Percentiles rank a stretch among this genome's conserved stretches.
phyloP scores from a whole-genome alignment of 2,329 filamentous ascomycete species.

The Tolypocladium album region DNA sequence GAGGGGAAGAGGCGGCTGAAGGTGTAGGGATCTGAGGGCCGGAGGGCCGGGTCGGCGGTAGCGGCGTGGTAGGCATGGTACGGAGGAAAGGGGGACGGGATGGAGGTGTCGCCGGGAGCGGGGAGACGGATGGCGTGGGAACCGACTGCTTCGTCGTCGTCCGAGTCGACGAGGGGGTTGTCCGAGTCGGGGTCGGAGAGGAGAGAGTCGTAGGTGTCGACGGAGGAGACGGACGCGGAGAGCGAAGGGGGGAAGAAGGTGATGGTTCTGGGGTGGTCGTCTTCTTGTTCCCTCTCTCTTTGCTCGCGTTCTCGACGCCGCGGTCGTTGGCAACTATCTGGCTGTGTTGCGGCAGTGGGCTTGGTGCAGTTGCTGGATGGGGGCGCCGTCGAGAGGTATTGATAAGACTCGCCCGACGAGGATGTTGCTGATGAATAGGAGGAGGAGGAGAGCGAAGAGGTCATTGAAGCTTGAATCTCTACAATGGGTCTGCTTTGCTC shows the following conservation, averaged over 20 bases:
- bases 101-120: conserved; percentile 20
- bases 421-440: neutral
- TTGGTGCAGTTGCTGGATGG: neutral
- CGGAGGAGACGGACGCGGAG: conserved; percentile 37
- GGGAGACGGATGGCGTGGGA: conserved; percentile 7
- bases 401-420: neutral
- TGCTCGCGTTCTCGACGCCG: neutral
- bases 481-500: neutral
- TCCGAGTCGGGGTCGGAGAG: conserved; percentile 26
- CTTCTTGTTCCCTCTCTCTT: neutral
- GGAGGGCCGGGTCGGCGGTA: conserved; percentile 49
- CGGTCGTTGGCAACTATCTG: neutral
- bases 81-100: conserved; percentile 38
- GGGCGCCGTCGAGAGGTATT: neutral
- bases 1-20: conserved; percentile 85
- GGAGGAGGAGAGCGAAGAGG: neutral
- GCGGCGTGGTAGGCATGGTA: conserved; percentile 49
- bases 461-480: neutral
- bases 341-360: neutral
- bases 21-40: conserved; percentile 68
- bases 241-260: conserved; percentile 6
- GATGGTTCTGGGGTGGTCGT: neutral
- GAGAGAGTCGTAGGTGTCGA: conserved; percentile 73
- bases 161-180: conserved; percentile 14
- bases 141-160: neutral